Evolutionary conservation across 129 eudicot species (phyloP).

Genomic region (Flaveria trinervia): DNA sequence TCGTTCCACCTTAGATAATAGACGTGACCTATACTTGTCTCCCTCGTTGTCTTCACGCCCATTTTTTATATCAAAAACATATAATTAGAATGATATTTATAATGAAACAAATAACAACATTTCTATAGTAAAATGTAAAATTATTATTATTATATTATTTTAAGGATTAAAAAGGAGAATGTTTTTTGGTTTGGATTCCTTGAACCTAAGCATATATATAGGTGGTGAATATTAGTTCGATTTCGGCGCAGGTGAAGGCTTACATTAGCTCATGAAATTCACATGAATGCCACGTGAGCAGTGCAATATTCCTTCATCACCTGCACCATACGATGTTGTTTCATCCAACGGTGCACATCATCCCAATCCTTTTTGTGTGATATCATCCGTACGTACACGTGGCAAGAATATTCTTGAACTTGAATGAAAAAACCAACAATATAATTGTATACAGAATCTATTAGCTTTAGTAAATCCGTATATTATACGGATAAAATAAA

Average conservation of each 20-base stretch:
- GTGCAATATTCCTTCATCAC: neutral
- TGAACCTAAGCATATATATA: slow-evolving; percentile 21
- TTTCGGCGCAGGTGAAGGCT: slow-evolving; percentile 28
- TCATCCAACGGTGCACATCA: neutral
- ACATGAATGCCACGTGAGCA: slow-evolving; percentile 31
- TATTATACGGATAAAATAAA: too few relatives aligned
- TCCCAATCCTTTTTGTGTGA: neutral
- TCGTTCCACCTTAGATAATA: too few relatives aligned
- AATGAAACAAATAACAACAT: too few relatives aligned
- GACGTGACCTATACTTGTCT: too few relatives aligned
- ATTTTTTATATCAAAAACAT: too few relatives aligned
- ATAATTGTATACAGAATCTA: too few relatives aligned
- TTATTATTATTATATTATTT: too few relatives aligned
- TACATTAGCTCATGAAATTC: slow-evolving; percentile 18
- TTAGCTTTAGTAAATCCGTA: too few relatives aligned
- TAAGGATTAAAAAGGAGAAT: neutral
- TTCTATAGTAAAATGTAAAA: too few relatives aligned
- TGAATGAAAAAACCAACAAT: neutral
- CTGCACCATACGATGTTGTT: neutral
- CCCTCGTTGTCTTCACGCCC: too few relatives aligned
- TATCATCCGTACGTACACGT: slow-evolving; percentile 12
- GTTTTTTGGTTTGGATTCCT: slow-evolving; percentile 11
- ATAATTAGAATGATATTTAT: too few relatives aligned
- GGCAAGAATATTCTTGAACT: neutral
- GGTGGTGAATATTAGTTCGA: slow-evolving; percentile 6